Evolutionary conservation across 1,284 basidiomycete genomes (phyloP).

Genomic region (Cystobasidium pallidum): DNA sequence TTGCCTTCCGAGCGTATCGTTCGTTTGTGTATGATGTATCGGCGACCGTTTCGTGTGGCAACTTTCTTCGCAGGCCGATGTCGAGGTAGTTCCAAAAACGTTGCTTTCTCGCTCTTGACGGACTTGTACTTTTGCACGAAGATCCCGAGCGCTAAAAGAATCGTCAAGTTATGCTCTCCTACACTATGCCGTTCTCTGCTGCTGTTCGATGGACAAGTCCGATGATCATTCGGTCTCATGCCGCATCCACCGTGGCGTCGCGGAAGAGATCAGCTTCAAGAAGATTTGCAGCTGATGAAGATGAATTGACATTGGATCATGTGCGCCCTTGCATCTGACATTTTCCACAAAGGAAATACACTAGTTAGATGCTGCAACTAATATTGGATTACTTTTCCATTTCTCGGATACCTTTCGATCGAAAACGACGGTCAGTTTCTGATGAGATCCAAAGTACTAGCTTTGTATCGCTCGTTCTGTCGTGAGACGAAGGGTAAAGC

Average conservation of each 20-base stretch:
- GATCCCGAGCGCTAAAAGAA: neutral
- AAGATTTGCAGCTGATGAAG: conserved; percentile 6
- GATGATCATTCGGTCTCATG: neutral
- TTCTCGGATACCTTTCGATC: neutral
- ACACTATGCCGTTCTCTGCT: neutral
- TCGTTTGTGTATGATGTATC: neutral
- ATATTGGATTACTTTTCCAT: no score
- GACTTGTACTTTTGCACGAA: neutral
- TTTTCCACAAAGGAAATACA: neutral
- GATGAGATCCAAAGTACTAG: conserved; percentile 35
- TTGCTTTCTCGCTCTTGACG: neutral
- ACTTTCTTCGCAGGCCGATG: neutral
- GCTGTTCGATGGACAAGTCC: neutral
- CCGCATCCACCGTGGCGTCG: conserved; percentile 9
- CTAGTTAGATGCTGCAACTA: no score
- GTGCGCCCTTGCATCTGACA: conserved; percentile 1
- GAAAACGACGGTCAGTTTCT: conserved; percentile 33
- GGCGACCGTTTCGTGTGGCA: neutral
- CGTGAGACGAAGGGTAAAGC: conserved; percentile 34
- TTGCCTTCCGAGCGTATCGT: no score
- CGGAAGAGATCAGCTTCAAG: conserved; percentile 3
- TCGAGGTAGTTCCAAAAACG: neutral
- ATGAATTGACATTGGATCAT: conserved; percentile 34
- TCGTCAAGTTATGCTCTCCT: neutral
- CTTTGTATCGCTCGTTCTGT: conserved; percentile 40